These are phyloP conservation scores for Trichoderma parareesei DNA, from an alignment of 495 filamentous ascomycete species.

Conservation along the genomic window DNA sequence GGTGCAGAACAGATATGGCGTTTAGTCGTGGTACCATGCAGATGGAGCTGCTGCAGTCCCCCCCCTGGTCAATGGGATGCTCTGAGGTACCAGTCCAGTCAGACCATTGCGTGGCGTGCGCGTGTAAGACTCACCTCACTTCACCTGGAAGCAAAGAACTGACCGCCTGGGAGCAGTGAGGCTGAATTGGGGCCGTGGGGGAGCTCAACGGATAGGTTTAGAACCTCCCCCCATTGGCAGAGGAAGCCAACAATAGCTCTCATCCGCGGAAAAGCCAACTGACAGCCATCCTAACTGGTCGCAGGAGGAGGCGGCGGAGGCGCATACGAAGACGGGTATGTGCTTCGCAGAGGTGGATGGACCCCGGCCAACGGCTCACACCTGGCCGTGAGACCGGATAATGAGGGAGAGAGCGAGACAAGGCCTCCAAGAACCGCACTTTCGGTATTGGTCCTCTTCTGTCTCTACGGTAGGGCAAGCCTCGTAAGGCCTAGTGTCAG, in stretches of 20 bases:
- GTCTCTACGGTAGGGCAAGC: neutral
- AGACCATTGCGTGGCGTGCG: constrained; percentile 2
- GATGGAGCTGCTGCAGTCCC: neutral
- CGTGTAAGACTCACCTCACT: constrained; percentile 5
- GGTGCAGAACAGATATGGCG: neutral
- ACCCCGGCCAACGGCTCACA: neutral
- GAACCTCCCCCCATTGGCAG: no score
- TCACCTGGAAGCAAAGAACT: neutral
- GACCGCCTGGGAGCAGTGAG: neutral
- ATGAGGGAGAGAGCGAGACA: neutral
- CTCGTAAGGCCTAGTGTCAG: constrained; percentile 1
- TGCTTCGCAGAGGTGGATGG: no score
- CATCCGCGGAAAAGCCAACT: no score
- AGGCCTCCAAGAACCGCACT: neutral
- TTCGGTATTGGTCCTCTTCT: neutral
- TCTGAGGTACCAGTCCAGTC: neutral
- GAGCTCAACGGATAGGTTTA: neutral
- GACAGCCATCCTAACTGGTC: no score
- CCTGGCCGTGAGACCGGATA: neutral
- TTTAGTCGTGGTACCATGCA: neutral
- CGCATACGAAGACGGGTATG: no score
- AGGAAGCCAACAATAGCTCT: no score
- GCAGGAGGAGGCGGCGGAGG: no score
- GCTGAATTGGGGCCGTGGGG: neutral
- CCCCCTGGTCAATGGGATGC: constrained; percentile 1